Conservation (phyloP, 1,284 basidiomycete genomes). For the Tylopilus sp. region DNA sequence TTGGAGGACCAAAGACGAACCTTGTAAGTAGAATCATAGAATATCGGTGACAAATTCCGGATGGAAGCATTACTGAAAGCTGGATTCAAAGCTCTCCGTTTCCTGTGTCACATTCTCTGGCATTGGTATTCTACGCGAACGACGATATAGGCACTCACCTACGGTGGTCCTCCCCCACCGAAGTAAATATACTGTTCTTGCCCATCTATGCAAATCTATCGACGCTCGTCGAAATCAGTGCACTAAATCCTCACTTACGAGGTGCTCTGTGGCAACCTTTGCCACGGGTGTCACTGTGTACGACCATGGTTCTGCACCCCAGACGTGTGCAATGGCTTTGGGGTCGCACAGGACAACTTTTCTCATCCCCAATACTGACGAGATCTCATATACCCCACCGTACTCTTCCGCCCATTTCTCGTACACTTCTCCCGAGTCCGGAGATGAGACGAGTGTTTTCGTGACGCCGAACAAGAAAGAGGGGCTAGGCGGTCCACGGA, state of each 20-base stretch:
- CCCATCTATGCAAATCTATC: conserved; percentile 18
- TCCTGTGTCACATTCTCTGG: conserved; percentile 28
- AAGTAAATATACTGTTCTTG: conserved; percentile 15
- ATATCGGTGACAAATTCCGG: conserved; percentile 40
- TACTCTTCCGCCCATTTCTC: conserved; percentile 43
- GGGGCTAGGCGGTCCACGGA: conserved; percentile 31
- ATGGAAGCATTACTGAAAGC: conserved; percentile 48
- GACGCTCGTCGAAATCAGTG: no score
- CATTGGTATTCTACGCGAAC: neutral
- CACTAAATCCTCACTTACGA: conserved; percentile 19
- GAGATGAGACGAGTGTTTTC: conserved; percentile 9
- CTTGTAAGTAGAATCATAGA: conserved; percentile 42
- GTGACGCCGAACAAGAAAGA: conserved; percentile 30
- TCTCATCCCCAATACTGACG: conserved; percentile 38
- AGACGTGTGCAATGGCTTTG: conserved; percentile 52
- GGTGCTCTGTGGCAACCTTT: conserved; percentile 4
- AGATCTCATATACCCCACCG: conserved; percentile 45
- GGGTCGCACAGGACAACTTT: conserved; percentile 50
- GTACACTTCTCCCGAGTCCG: conserved; percentile 19
- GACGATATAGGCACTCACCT: conserved; percentile 12
- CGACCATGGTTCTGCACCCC: conserved; percentile 43
- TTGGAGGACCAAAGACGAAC: conserved; percentile 5
- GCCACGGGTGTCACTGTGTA: conserved; percentile 10
- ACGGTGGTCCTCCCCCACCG: conserved; percentile 22
- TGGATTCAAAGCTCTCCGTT: conserved; percentile 44